These are phyloP conservation scores for Phyllosticta citribraziliensis DNA, from an alignment of 2,329 filamentous ascomycete species.

Conservation along the genomic window DNA sequence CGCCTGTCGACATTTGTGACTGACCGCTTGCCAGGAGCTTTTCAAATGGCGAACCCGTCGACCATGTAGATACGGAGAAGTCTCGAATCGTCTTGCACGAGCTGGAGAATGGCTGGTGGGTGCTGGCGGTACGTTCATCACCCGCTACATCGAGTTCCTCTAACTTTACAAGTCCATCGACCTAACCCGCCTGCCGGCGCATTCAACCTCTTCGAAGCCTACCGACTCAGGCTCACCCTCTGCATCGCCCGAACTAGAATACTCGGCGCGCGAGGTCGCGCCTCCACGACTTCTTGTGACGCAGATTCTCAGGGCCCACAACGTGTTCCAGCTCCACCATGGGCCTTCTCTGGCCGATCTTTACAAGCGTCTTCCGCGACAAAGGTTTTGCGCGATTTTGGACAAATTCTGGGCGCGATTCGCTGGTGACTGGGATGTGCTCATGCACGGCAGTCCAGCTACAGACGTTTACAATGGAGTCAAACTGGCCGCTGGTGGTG, in stretches of 20 bases:
- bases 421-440: constrained; percentile 66
- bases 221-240: constrained; percentile 10
- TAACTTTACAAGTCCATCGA: constrained; percentile 56
- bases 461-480: constrained; percentile 71
- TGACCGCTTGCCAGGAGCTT: constrained; percentile 53
- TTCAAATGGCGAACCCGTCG: constrained; percentile 63
- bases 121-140: constrained; percentile 61
- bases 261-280: constrained; percentile 83
- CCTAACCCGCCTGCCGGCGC: constrained; percentile 60
- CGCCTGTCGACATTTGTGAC: constrained; percentile 11
- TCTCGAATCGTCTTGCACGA: constrained; percentile 76
- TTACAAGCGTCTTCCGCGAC: constrained; percentile 53
- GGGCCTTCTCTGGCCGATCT: constrained; percentile 62
- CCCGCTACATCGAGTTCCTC: background rate
- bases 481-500: constrained; percentile 80
- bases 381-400: constrained; percentile 62
- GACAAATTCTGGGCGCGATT: constrained; percentile 73
- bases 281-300: constrained; percentile 67
- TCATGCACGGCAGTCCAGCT: constrained; percentile 81
- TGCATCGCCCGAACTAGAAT: constrained; percentile 49
- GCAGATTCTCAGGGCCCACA: constrained; percentile 75
- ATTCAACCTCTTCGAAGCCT: constrained; percentile 22
- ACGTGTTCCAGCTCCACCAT: constrained; percentile 81
- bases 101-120: constrained; percentile 89
- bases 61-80: constrained; percentile 86